A percentile compares a stretch with the other conserved stretches of the same genome.
These are phyloP conservation scores for Middelhovenomyces tepae DNA, from an alignment of 805 yeast genomes.

Conservation along the genomic window DNA sequence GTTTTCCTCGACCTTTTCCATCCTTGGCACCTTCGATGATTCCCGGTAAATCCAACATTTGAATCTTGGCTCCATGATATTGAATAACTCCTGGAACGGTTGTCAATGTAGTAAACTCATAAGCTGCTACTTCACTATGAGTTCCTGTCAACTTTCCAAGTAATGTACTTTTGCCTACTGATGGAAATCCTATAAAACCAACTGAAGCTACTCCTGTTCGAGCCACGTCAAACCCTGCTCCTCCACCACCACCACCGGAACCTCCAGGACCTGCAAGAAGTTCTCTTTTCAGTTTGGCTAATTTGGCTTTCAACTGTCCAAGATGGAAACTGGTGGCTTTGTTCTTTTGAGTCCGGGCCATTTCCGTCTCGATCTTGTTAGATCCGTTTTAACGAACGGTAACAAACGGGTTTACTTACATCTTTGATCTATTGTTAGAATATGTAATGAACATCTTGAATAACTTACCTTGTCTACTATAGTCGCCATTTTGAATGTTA, in stretches of 20 bases:
- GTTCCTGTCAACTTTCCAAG: constrained; percentile 88
- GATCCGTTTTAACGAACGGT: constrained; percentile 53
- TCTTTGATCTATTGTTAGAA: constrained; percentile 22
- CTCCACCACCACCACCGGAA: constrained; percentile 83
- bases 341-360: constrained; percentile 96
- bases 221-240: constrained; percentile 96
- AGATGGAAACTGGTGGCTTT: constrained; percentile 96
- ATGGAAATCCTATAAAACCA: constrained; percentile 97
- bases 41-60: constrained; percentile 97
- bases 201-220: constrained; percentile 96
- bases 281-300: constrained; percentile 92
- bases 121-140: constrained; percentile 93
- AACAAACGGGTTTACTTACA: constrained; percentile 19
- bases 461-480: constrained; percentile 47
- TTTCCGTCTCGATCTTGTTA: constrained; percentile 86
- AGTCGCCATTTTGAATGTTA: constrained; percentile 48
- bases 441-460: not conserved
- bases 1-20: constrained; percentile 97
- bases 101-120: constrained; percentile 94
- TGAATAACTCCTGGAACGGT: constrained; percentile 96
- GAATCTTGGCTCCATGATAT: constrained; percentile 95
- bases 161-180: constrained; percentile 74
- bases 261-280: constrained; percentile 62
- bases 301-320: constrained; percentile 94
- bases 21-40: constrained; percentile 96